Evolutionary conservation across 2,329 filamentous ascomycete genomes (phyloP), one percentile per base, ranked within the genome.

Genomic region (Tolypocladium tundrense): DNA sequence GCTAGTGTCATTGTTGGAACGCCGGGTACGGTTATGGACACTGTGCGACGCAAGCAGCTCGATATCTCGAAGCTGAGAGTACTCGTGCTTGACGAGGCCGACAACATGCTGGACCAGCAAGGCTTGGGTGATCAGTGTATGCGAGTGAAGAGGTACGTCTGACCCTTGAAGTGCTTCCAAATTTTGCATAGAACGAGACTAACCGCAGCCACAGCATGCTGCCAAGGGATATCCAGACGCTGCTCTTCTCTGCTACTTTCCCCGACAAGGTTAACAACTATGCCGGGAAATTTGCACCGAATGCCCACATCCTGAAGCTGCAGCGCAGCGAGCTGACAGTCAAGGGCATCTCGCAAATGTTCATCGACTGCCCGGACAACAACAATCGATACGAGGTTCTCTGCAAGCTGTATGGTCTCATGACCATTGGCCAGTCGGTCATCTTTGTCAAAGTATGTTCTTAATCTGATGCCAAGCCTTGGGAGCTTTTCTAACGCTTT

Each of bases 21-120:
- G 1, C 94, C 94, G 0, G 94, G 94, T 57, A 97, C 93, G 0
- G 90, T 94, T 54, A 87, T 88, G 78, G 94, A 97, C 68, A 80
- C 94, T 66, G 87, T 97, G 67, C 87, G 87, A 67, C 85, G 87
- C 66, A 82, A 85, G 63, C 82, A 89, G 68, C 81, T 99, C 62
- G 84, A 96, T 65, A 74, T 85, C 0, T 83, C 81, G 21, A 75
- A 85, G 59, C 79, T 99, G 64, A 90, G 86, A 72, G 83, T 96
- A 10, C 81, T 99, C 60, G 93, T 97, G 58, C 81, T 99, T 56
- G 94, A 99, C 68, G 94, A 99, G 77, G 94, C 94, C 58, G 94
- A 99, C 76, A 97, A 97, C 76, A 99, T 99, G 94, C 78, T 99
- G 60, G 94, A 97, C 69, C 88, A 93, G 73, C 91, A 96, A 74